These are phyloP conservation scores for Saccharomycopsis selenospora DNA, from an alignment of 805 yeast species.

Conservation along the genomic window DNA sequence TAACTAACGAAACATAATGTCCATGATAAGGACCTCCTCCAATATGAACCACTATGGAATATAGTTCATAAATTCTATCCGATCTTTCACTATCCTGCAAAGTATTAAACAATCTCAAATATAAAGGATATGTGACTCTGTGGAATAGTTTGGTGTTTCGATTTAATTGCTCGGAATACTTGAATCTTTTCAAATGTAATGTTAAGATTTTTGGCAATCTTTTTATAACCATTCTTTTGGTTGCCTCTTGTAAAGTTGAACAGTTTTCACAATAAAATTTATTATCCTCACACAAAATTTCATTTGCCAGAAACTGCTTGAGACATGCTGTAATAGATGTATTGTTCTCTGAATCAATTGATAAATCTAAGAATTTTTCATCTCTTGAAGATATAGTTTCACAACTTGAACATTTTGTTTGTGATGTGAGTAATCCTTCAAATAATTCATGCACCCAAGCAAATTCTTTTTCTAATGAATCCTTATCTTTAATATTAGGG, in stretches of 20 bases:
- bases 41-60: slow-evolving; percentile 83
- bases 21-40: slow-evolving; percentile 99
- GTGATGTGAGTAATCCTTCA: slow-evolving; percentile 79
- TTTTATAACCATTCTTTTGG: slow-evolving; percentile 76
- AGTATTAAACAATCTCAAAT: slow-evolving; percentile 62
- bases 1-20: slow-evolving; percentile 83
- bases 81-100: slow-evolving; percentile 43
- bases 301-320: slow-evolving; percentile 77
- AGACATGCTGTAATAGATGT: slow-evolving; percentile 71
- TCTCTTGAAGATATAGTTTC: slow-evolving; percentile 75
- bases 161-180: slow-evolving; percentile 77
- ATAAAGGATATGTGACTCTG: slow-evolving; percentile 72
- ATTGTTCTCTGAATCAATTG: slow-evolving; percentile 74
- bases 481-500: slow-evolving; percentile 19
- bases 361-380: slow-evolving; percentile 80
- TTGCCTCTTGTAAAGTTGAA: slow-evolving; percentile 87
- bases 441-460: slow-evolving; percentile 48
- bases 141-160: slow-evolving; percentile 82
- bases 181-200: slow-evolving; percentile 84
- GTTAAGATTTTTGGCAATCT: slow-evolving; percentile 72
- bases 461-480: slow-evolving; percentile 5
- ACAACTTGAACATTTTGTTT: slow-evolving; percentile 84
- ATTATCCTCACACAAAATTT: slow-evolving; percentile 76
- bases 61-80: slow-evolving; percentile 67
- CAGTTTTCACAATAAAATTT: slow-evolving; percentile 92